A percentile compares a stretch with the other conserved stretches of the same genome.
phyloP scores from a whole-genome alignment of 2,329 filamentous ascomycete species.

The Monilinia polystroma region DNA sequence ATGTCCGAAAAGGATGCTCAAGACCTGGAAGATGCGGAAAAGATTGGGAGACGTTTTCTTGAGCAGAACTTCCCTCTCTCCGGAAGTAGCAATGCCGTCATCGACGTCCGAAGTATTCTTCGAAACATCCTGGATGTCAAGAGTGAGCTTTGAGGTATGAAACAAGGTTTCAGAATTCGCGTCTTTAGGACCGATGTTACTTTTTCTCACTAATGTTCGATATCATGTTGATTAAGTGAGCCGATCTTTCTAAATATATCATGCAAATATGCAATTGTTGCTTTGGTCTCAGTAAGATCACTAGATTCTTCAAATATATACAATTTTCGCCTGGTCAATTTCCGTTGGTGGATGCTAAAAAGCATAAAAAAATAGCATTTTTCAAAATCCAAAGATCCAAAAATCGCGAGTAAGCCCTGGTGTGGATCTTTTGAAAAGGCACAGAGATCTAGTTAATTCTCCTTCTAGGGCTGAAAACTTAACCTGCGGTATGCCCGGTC shows the following conservation, averaged over 20 bases:
- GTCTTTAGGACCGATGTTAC: neutral
- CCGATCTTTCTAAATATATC: conserved; percentile 13
- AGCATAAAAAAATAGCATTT: neutral
- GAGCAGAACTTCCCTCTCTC: conserved; percentile 39
- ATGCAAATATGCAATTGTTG: conserved; percentile 1
- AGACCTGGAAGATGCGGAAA: conserved; percentile 68
- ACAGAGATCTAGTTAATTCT: neutral
- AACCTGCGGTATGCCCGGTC: neutral
- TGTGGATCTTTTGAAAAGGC: neutral
- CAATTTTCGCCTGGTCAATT: conserved; percentile 1
- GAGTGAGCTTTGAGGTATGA: conserved; percentile 15
- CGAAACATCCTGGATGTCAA: conserved; percentile 31
- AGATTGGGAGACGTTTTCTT: conserved; percentile 58
- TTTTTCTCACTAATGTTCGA: conserved; percentile 14
- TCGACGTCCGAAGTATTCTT: conserved; percentile 37
- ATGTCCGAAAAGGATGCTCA: conserved; percentile 62
- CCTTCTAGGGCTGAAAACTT: conserved; percentile 3
- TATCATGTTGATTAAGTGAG: conserved; percentile 14
- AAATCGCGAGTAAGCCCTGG: neutral
- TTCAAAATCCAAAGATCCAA: neutral
- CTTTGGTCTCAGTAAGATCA: neutral
- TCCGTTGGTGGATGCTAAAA: neutral
- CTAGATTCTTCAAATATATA: neutral
- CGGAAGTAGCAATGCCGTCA: conserved; percentile 25
- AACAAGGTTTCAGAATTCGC: conserved; percentile 28